phyloP scores from a whole-genome alignment of 1,139 yeast genomes.

The Saccharomyces pastorianus region DNA sequence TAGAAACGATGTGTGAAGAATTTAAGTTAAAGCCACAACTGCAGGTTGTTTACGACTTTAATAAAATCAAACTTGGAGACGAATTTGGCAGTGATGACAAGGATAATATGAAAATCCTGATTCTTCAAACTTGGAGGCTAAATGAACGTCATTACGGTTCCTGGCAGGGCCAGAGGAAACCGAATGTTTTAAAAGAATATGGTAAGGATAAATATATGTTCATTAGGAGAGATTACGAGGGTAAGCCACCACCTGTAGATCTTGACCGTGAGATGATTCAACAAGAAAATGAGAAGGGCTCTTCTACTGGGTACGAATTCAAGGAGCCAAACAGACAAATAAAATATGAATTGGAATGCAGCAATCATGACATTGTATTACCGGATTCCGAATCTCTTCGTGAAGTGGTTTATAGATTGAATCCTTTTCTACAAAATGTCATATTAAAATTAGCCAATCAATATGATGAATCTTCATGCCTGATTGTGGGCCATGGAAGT shows the following conservation, averaged over 20 bases:
- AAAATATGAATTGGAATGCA: slow-evolving; percentile 35
- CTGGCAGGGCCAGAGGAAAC: slow-evolving; percentile 62
- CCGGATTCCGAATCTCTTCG: slow-evolving; percentile 66
- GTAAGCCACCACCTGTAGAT: slow-evolving; percentile 54
- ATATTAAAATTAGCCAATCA: slow-evolving; percentile 36
- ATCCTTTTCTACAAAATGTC: slow-evolving; percentile 44
- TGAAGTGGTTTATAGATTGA: slow-evolving; percentile 55
- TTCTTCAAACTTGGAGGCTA: slow-evolving; percentile 50
- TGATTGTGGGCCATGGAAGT: slow-evolving; percentile 71
- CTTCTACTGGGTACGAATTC: slow-evolving; percentile 31
- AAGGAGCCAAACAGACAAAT: slow-evolving; percentile 31
- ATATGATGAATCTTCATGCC: slow-evolving; percentile 41
- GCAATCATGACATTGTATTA: slow-evolving; percentile 31
- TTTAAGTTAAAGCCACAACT: slow-evolving; percentile 28
- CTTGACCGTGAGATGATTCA: slow-evolving; percentile 29
- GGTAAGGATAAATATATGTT: slow-evolving; percentile 57
- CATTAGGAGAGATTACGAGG: slow-evolving; percentile 59
- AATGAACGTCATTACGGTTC: slow-evolving; percentile 76
- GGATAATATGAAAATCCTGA: slow-evolving; percentile 15
- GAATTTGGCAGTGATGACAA: not conserved
- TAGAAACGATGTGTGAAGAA: slow-evolving; percentile 48
- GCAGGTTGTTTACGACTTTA: slow-evolving; percentile 7
- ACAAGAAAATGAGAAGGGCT: slow-evolving; percentile 25
- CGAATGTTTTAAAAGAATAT: slow-evolving; percentile 42
- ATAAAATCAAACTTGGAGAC: not conserved